Base-by-base conservation (phyloP, 805 yeast genomes). In the Blastobotrys muscicola region DNA sequence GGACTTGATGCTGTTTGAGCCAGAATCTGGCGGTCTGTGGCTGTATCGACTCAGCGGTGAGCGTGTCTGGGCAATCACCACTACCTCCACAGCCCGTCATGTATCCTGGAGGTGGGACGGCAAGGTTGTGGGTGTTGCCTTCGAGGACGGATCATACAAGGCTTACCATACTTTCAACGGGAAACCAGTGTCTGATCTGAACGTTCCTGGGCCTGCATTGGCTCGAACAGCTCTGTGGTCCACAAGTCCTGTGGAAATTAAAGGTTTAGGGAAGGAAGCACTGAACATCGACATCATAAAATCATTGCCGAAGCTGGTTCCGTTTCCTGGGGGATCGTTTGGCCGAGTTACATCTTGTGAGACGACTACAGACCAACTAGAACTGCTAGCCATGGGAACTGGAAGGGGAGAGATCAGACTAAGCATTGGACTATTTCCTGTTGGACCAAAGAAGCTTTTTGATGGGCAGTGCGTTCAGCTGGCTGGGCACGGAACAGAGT, bases 21-120 rank as follows among this genome's bases (percentile, higher is more conserved):
- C 76, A 8, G 56, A 57, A 26, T 47, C 42, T 8, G 61, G 74
- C 59, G 82, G 80, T 45, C 57, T 78, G 4, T 67, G 75, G 65
- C 69, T 78, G 8, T 75, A 71, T 49, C 68, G 85, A 39, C 58
- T 70, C 35, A 72, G 70, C 45, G 81, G 80, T 1, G 73, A 71
- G 46, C 51, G 73, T 14, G 73, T 76, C 4, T 76, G 76, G 67
- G 67, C 75, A 11, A 60, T 71, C 23, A 64, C 66, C 38, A 60
- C 67, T 41, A 58, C 59, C 8, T 26, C 38, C 39, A 9, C 49
- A 44, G 47, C 45, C 10, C 30, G 29, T 20, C 38, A 31, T 38
- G 31, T 58, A 3, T 41, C 47, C 1, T 71, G 74, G 73, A 52
- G 62, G 30, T 57, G 58, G 4, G 68, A 67, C 47, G 73, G 74